These are phyloP conservation scores for Dicorynia guianensis DNA, from an alignment of 306 rosid species.

Conservation along the genomic window DNA sequence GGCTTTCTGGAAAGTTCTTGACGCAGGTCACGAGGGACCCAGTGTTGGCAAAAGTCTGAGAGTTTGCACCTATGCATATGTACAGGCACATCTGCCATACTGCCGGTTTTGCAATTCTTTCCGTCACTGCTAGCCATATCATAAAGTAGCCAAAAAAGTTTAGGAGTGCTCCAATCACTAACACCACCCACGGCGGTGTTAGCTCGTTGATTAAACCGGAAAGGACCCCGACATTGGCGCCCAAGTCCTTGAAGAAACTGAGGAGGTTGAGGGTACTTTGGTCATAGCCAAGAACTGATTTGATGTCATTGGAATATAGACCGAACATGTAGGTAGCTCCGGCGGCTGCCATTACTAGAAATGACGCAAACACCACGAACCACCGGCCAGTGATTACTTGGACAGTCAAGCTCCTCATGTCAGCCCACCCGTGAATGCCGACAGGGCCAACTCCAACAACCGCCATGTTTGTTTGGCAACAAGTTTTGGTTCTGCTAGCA, in stretches of 20 bases:
- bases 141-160: conserved; percentile 83
- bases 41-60: conserved; percentile 75
- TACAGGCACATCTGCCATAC: conserved; percentile 80
- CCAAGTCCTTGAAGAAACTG: conserved; percentile 88
- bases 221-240: conserved; percentile 72
- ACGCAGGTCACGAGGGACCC: conserved; percentile 76
- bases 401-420: conserved; percentile 40
- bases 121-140: conserved; percentile 71
- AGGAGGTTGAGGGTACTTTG: conserved; percentile 80
- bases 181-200: conserved; percentile 71
- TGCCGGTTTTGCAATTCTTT: conserved; percentile 48
- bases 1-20: conserved; percentile 74
- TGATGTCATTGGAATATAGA: conserved; percentile 72
- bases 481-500: background rate
- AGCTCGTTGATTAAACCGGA: conserved; percentile 83
- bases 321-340: conserved; percentile 91
- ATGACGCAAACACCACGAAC: conserved; percentile 79
- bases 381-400: conserved; percentile 72
- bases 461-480: conserved; percentile 28
- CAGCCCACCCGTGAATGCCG: conserved; percentile 28
- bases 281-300: conserved; percentile 67
- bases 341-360: conserved; percentile 74
- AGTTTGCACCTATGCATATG: conserved; percentile 72
- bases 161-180: conserved; percentile 55
- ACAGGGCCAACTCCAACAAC: conserved; percentile 18